Conservation (phyloP, 116 monocot species). For the Posidonia oceanica region DNA sequence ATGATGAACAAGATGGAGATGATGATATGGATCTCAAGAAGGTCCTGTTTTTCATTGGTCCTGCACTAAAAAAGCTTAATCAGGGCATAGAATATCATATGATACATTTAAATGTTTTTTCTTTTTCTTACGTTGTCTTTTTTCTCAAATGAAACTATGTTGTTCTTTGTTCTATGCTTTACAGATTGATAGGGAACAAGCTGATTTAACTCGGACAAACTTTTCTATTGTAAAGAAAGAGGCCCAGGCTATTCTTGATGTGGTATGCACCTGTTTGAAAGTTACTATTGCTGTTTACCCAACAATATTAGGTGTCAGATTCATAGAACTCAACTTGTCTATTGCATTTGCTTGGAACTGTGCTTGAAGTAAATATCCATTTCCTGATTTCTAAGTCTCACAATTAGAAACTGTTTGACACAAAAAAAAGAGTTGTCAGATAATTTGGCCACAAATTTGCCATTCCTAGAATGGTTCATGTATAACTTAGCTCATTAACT, state of each 20-base stretch:
- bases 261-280: constrained; percentile 26
- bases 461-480: too few species aligned
- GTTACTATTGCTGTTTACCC: background rate
- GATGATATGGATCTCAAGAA: constrained; percentile 74
- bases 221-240: constrained; percentile 86
- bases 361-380: too few species aligned
- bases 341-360: too few species aligned
- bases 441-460: too few species aligned
- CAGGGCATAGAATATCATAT: background rate
- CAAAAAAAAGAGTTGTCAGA: too few species aligned
- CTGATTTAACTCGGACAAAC: constrained; percentile 60
- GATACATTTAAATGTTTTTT: background rate
- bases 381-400: too few species aligned
- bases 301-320: background rate
- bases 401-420: too few species aligned
- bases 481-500: too few species aligned
- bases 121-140: background rate
- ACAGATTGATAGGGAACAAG: constrained; percentile 81
- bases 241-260: constrained; percentile 55
- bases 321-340: too few species aligned
- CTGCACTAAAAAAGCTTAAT: background rate
- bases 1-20: constrained; percentile 74
- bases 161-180: background rate
- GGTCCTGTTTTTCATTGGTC: constrained; percentile 24
- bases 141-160: background rate